Conservation (phyloP, 345 rosid genomes). For the Diplotaxis tenuifolia region DNA sequence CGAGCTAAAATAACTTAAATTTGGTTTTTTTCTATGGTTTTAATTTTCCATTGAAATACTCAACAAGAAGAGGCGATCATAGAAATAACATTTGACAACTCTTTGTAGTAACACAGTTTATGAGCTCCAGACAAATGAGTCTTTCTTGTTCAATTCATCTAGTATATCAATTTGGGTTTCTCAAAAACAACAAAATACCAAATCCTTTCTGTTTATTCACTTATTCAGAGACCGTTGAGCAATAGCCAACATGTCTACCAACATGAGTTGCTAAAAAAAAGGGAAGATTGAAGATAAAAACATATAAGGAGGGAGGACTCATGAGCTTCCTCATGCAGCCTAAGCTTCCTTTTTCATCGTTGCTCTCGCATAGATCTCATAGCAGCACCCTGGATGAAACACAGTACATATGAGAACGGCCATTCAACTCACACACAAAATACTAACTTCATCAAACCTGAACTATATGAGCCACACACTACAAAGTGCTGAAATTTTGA, state of each 20-base stretch:
- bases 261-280: not conserved
- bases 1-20: not conserved
- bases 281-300: not conserved
- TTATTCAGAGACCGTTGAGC: conserved; percentile 23
- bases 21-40: not conserved
- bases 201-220: conserved; percentile 5
- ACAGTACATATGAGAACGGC: not conserved
- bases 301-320: conserved; percentile 5
- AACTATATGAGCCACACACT: not conserved
- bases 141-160: not conserved
- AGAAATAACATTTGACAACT: not conserved
- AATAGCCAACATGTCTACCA: conserved; percentile 10
- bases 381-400: conserved; percentile 86
- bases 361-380: conserved; percentile 80
- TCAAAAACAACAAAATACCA: conserved; percentile 8
- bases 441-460: not conserved
- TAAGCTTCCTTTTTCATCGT: conserved; percentile 71
- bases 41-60: not conserved
- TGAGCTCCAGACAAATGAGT: not conserved
- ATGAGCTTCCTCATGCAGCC: conserved; percentile 45
- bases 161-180: not conserved
- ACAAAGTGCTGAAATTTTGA: not conserved
- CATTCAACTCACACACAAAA: not conserved
- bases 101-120: not conserved
- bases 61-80: not conserved